phyloP scores from a whole-genome alignment of 495 filamentous ascomycete species.

The Penicillium cinerascens region DNA sequence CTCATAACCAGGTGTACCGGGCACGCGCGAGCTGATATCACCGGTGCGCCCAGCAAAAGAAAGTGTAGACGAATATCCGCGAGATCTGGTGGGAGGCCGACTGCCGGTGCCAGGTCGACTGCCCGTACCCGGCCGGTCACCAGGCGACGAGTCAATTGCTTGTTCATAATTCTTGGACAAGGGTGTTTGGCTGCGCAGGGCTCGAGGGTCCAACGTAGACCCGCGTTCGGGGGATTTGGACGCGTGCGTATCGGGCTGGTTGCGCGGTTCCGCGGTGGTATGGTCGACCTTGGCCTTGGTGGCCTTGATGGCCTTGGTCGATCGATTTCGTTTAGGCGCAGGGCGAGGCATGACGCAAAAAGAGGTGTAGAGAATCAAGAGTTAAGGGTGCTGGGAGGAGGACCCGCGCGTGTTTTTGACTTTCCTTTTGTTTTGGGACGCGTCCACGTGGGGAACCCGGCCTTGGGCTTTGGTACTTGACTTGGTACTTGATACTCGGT shows the following conservation, averaged over 20 bases:
- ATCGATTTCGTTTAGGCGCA: conserved; percentile 38
- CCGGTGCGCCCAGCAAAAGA: conserved; percentile 43
- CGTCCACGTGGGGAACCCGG: conserved; percentile 50
- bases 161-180: conserved; percentile 31
- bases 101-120: conserved; percentile 41
- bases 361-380: not conserved
- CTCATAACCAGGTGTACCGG: conserved; percentile 53
- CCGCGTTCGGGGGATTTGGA: conserved; percentile 15
- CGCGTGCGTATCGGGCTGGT: conserved; percentile 5
- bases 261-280: conserved; percentile 2
- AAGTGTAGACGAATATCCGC: conserved; percentile 47
- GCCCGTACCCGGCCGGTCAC: conserved; percentile 32
- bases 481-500: too few relatives aligned
- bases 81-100: conserved; percentile 42
- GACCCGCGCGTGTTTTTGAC: not conserved
- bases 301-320: conserved; percentile 6
- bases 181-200: conserved; percentile 35
- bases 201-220: conserved; percentile 18
- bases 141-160: conserved; percentile 41
- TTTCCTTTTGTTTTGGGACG: conserved; percentile 22
- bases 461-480: too few relatives aligned
- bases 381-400: not conserved
- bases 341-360: conserved; percentile 40
- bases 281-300: not conserved
- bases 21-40: conserved; percentile 37